Evolutionary conservation across 176 grass and related monocot species (phyloP).

Genomic region (Panicum miliaceum): DNA sequence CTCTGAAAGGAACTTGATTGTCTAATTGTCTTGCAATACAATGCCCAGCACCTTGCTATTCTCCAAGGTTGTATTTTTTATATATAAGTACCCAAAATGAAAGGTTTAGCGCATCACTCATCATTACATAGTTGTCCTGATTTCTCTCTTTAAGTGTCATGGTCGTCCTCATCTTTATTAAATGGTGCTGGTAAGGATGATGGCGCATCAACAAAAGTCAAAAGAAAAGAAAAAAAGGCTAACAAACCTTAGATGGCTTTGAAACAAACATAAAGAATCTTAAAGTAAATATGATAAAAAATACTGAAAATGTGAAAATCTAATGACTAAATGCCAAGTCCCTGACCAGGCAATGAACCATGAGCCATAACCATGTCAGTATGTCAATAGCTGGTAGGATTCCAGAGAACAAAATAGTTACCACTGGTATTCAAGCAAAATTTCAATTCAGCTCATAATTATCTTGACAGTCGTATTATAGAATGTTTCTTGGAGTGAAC

Average conservation of each 20-base stretch:
- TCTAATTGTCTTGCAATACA: constrained; percentile 10
- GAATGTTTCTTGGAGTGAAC: neutral
- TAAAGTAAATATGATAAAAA: neutral
- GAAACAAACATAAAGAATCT: neutral
- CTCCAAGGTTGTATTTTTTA: neutral
- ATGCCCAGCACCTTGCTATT: neutral
- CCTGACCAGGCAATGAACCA: constrained; percentile 36
- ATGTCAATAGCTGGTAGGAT: constrained; percentile 35
- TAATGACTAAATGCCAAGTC: neutral
- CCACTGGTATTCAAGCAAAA: constrained; percentile 3
- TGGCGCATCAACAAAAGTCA: neutral
- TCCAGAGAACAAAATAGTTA: constrained; percentile 50
- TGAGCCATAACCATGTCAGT: constrained; percentile 38
- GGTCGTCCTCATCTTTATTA: neutral
- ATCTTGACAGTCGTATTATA: neutral
- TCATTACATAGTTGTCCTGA: neutral
- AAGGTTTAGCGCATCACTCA: neutral
- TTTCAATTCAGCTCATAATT: neutral
- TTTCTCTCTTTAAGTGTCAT: neutral
- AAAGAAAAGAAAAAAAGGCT: neutral
- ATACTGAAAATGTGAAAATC: neutral
- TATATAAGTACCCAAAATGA: neutral
- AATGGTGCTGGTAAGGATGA: neutral
- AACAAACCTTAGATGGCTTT: neutral
- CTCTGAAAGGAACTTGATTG: constrained; percentile 2